phyloP scores from a whole-genome alignment of 2,329 filamentous ascomycete genomes.

The Pseudogymnoascus sp. region DNA sequence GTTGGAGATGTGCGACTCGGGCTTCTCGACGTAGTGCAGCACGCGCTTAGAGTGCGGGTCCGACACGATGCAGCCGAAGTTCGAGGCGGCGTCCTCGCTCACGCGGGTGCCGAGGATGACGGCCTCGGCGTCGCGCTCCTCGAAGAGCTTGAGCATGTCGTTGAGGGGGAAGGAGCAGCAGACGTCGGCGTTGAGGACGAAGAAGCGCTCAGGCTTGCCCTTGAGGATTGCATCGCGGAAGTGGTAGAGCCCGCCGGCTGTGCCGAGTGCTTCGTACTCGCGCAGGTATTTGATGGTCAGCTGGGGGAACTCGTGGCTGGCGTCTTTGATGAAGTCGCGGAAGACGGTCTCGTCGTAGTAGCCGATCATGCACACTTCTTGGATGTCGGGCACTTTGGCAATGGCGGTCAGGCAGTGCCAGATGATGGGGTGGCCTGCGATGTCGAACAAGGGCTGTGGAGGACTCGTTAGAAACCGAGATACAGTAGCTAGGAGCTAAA shows the following conservation, averaged over 20 bases:
- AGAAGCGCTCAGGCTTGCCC: conserved; percentile 87
- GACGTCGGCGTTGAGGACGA: conserved; percentile 95
- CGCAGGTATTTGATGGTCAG: conserved; percentile 91
- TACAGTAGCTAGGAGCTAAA: conserved; percentile 15
- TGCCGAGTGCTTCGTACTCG: conserved; percentile 94
- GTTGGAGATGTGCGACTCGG: conserved; percentile 94
- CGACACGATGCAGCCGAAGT: conserved; percentile 97
- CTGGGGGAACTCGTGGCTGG: conserved; percentile 73
- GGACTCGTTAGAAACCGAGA: conserved; percentile 17
- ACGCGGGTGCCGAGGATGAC: conserved; percentile 92
- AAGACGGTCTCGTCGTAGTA: conserved; percentile 98
- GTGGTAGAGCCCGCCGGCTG: conserved; percentile 93
- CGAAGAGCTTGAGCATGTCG: conserved; percentile 91
- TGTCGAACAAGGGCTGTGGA: conserved; percentile 83
- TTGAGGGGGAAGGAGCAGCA: conserved; percentile 96
- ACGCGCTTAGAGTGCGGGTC: conserved; percentile 91
- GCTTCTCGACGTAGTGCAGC: conserved; percentile 98
- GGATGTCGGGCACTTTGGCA: conserved; percentile 82
- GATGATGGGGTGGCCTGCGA: conserved; percentile 96
- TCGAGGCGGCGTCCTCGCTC: conserved; percentile 80
- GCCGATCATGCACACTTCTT: conserved; percentile 94
- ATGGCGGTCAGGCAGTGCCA: conserved; percentile 94
- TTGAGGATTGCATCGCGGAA: conserved; percentile 98
- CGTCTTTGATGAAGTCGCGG: conserved; percentile 95
- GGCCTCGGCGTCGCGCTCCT: conserved; percentile 92